Conservation (phyloP, 164 flowering plant species). For the Amborella trichopoda region DNA sequence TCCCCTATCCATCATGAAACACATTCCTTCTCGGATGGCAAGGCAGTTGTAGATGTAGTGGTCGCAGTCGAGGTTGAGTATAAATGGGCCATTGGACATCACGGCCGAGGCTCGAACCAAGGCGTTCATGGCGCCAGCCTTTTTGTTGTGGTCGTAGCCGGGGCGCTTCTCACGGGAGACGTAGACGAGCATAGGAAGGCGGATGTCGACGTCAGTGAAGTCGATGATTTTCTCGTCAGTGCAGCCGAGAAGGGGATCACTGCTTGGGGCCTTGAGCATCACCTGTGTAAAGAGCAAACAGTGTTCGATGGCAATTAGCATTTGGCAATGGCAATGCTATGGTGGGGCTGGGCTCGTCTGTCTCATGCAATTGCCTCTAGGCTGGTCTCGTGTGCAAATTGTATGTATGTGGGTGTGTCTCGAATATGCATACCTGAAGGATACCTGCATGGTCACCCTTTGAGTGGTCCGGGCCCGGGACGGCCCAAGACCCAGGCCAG, state of each 20-base stretch:
- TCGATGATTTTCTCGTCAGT: slow-evolving; percentile 14
- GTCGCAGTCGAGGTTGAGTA: slow-evolving; percentile 74
- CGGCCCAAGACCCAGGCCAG: slow-evolving; percentile 83
- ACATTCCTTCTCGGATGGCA: slow-evolving; percentile 81
- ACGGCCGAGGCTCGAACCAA: slow-evolving; percentile 61
- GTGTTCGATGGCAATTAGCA: not conserved
- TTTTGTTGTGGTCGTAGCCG: slow-evolving; percentile 52
- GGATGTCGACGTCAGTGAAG: slow-evolving; percentile 20
- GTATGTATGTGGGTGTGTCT: not conserved
- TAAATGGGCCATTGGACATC: slow-evolving; percentile 71
- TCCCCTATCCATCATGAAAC: slow-evolving; percentile 87
- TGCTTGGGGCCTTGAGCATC: slow-evolving; percentile 72
- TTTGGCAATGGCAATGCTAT: not conserved
- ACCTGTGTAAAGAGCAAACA: slow-evolving; percentile 20
- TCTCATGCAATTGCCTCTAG: not conserved
- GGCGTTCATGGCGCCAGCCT: slow-evolving; percentile 89
- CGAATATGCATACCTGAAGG: slow-evolving; percentile 34
- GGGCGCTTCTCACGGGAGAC: slow-evolving; percentile 28
- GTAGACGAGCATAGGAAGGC: slow-evolving; percentile 26
- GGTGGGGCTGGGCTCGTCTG: not conserved
- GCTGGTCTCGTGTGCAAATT: not conserved
- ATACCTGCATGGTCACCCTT: slow-evolving; percentile 83
- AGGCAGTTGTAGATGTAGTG: slow-evolving; percentile 63
- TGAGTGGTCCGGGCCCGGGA: slow-evolving; percentile 39
- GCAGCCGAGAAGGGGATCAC: slow-evolving; percentile 24